These are phyloP conservation scores for Ophiostoma perfectum DNA, from an alignment of 2,329 filamentous ascomycete genomes.

Conservation along the genomic window DNA sequence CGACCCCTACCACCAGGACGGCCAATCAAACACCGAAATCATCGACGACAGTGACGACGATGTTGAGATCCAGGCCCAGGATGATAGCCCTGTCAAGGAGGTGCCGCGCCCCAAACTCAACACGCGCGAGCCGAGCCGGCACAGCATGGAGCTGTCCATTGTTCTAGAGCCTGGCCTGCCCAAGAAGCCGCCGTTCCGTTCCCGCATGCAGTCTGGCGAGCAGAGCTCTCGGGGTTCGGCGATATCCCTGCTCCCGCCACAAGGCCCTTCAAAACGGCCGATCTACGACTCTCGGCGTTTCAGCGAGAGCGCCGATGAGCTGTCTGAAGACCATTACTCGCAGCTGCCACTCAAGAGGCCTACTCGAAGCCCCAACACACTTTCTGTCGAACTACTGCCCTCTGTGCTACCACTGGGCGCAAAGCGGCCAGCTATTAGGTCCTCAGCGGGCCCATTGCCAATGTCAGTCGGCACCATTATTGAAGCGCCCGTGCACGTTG, in stretches of 20 bases:
- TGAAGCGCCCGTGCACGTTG: constrained; percentile 1
- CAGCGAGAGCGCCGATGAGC: constrained; percentile 15
- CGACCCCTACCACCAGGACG: background rate
- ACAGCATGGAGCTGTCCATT: constrained; percentile 13
- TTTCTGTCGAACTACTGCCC: background rate
- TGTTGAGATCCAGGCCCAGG: background rate
- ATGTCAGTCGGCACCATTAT: background rate
- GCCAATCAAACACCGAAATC: background rate
- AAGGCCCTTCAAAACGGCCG: background rate
- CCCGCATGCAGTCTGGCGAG: constrained; percentile 2
- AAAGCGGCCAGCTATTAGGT: background rate
- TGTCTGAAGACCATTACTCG: constrained; percentile 7
- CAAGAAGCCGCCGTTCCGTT: background rate
- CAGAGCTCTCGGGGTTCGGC: background rate
- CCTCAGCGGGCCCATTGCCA: background rate
- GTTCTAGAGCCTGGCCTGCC: background rate
- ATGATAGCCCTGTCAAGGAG: background rate
- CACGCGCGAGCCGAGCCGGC: background rate
- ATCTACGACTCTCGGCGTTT: too few species aligned
- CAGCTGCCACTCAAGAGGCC: background rate
- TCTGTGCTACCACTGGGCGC: background rate
- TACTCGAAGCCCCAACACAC: background rate
- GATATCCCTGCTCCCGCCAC: background rate
- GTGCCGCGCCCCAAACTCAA: background rate
- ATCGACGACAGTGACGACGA: background rate